Conservation (phyloP, 2,329 filamentous ascomycete species). For the Aspergillus pseudotamarii region DNA sequence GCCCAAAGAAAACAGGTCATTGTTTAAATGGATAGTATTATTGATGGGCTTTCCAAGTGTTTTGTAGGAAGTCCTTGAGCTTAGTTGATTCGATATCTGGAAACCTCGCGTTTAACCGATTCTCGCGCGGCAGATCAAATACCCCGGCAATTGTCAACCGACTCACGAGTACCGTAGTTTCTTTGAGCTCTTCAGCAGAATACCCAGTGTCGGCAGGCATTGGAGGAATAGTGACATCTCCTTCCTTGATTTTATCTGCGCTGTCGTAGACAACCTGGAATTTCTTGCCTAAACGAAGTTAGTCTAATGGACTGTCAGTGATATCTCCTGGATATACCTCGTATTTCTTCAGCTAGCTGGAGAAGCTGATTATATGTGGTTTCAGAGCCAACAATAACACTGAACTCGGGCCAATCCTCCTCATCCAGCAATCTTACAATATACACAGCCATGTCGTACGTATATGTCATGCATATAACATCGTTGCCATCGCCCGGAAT, state of each 20-base stretch:
- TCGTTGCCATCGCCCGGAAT: conserved; percentile 55
- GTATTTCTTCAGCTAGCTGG: conserved; percentile 45
- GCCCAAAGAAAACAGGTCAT: too few relatives aligned
- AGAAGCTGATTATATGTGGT: conserved; percentile 51
- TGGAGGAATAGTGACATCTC: conserved; percentile 38
- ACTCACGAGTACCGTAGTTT: conserved; percentile 31
- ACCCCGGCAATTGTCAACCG: conserved; percentile 31
- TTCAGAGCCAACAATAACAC: conserved; percentile 42
- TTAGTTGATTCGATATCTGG: conserved; percentile 27
- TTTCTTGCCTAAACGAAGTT: conserved; percentile 29
- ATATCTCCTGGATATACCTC: conserved; percentile 34
- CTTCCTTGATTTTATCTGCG: conserved; percentile 35
- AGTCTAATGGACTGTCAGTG: not conserved
- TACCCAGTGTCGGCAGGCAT: conserved; percentile 23
- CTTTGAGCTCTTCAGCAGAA: conserved; percentile 27
- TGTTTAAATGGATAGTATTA: too few relatives aligned
- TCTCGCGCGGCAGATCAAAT: conserved; percentile 29
- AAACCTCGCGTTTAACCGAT: conserved; percentile 26
- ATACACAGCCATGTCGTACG: conserved; percentile 52
- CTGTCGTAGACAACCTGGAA: conserved; percentile 40
- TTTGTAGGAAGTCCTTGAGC: conserved; percentile 26
- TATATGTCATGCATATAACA: conserved; percentile 52
- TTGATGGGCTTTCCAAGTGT: conserved; percentile 8
- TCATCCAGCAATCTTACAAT: conserved; percentile 47
- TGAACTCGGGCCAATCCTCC: conserved; percentile 48